Conservation (phyloP, 768 basidiomycete species). For the Lentinula raphanica region DNA sequence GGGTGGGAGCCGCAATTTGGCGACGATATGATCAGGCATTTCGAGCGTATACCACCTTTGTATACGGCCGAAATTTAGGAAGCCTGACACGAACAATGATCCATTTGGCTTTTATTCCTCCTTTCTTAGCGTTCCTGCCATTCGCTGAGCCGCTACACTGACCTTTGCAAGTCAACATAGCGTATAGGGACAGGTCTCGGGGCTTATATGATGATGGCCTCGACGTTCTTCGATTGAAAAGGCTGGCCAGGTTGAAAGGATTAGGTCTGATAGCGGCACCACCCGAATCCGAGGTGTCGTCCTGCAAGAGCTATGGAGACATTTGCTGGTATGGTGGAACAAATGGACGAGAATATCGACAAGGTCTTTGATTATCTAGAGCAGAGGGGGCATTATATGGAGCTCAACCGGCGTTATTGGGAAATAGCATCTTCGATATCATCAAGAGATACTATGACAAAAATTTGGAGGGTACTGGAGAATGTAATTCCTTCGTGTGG, state of each 20-base stretch:
- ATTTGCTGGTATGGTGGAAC: constrained; percentile 12
- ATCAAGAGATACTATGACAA: constrained; percentile 11
- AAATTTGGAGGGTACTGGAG: constrained; percentile 10
- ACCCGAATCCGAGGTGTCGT: constrained; percentile 7
- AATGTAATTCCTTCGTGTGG: constrained; percentile 13
- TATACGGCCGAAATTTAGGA: constrained; percentile 1
- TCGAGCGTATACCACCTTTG: constrained; percentile 9
- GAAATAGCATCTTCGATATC: constrained; percentile 5
- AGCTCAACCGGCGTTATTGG: constrained; percentile 7
- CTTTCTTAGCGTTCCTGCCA: constrained; percentile 15
- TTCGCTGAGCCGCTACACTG: constrained; percentile 14
- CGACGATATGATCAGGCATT: constrained; percentile 9
- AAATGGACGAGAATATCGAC: constrained; percentile 13
- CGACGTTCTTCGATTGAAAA: constrained; percentile 9
- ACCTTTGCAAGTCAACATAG: constrained; percentile 9
- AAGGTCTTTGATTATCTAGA: constrained; percentile 8
- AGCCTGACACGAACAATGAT: constrained; percentile 3
- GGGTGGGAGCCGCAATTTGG: constrained; percentile 11
- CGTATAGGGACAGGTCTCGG: constrained; percentile 11
- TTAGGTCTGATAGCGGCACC: constrained; percentile 10
- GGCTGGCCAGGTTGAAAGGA: constrained; percentile 10
- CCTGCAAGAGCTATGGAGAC: constrained; percentile 12
- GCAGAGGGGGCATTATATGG: constrained; percentile 10
- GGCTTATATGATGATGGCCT: constrained; percentile 12
- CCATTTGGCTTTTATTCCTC: constrained; percentile 11